These are phyloP conservation scores for Sporothrix mexicana DNA, from an alignment of 2,329 filamentous ascomycete species.

Conservation along the genomic window DNA sequence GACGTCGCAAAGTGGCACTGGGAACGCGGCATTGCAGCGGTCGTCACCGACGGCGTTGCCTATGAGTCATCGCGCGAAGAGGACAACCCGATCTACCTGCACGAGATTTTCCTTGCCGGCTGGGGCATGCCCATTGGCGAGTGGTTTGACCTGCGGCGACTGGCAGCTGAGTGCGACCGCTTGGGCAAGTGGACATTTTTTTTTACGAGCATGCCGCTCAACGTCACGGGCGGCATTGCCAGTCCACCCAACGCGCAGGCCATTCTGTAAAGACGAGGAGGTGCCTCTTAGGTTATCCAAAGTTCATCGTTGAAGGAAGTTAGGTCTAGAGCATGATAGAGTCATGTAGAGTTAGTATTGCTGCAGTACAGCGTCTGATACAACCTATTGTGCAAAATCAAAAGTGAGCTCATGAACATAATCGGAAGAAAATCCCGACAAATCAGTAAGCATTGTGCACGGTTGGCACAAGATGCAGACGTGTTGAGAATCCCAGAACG, in stretches of 20 bases:
- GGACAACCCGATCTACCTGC: conserved; percentile 26
- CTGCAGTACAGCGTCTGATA: too few relatives aligned
- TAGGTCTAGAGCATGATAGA: neutral
- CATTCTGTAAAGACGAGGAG: conserved; percentile 1
- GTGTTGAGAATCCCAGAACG: too few relatives aligned
- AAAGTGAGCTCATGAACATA: too few relatives aligned
- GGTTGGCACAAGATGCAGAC: too few relatives aligned
- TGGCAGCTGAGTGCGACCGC: conserved; percentile 14
- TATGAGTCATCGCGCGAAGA: conserved; percentile 17
- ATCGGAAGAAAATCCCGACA: too few relatives aligned
- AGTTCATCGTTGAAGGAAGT: neutral
- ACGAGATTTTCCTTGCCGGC: conserved; percentile 25
- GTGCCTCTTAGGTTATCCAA: too few relatives aligned
- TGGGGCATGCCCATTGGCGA: conserved; percentile 23
- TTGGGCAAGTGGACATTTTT: conserved; percentile 12
- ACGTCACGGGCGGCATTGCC: conserved; percentile 22
- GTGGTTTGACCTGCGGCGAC: conserved; percentile 19
- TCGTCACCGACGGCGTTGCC: conserved; percentile 18
- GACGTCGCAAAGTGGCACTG: conserved; percentile 25
- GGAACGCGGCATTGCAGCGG: conserved; percentile 18
- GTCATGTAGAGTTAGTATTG: too few relatives aligned
- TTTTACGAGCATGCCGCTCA: conserved; percentile 28
- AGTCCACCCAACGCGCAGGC: conserved; percentile 24
- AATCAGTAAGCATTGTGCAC: too few relatives aligned
- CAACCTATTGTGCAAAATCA: too few relatives aligned